These are phyloP conservation scores for Ogataea hybrid DNA, from an alignment of 1,139 yeast species.

Conservation along the genomic window DNA sequence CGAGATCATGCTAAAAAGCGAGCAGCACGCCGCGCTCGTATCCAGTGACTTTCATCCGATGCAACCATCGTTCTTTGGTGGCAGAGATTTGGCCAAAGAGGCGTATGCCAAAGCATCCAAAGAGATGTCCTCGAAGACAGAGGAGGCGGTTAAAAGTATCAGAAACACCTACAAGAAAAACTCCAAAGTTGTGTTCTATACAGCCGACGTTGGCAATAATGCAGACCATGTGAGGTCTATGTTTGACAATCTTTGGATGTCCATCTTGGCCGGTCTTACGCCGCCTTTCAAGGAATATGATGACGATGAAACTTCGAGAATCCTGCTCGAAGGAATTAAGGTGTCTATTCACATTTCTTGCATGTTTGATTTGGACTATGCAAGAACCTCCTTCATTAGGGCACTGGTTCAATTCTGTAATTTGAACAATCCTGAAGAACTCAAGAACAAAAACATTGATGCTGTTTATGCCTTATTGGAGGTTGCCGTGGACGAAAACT, in stretches of 20 bases:
- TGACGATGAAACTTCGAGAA: constrained; percentile 67
- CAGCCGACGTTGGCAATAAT: constrained; percentile 57
- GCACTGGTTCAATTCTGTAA: constrained; percentile 88
- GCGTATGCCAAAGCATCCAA: constrained; percentile 90
- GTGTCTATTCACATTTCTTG: constrained; percentile 82
- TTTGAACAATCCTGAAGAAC: constrained; percentile 73
- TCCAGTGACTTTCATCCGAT: constrained; percentile 54
- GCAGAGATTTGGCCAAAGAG: constrained; percentile 74
- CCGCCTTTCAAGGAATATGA: constrained; percentile 91
- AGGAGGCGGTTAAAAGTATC: constrained; percentile 71
- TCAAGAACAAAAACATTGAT: constrained; percentile 75
- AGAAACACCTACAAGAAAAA: constrained; percentile 45
- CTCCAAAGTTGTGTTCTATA: constrained; percentile 37
- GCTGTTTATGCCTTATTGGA: constrained; percentile 77
- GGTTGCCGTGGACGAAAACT: constrained; percentile 77
- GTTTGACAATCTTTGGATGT: constrained; percentile 96
- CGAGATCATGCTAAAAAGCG: constrained; percentile 89
- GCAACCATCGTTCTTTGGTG: constrained; percentile 60
- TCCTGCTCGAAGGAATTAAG: constrained; percentile 82
- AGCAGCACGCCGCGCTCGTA: constrained; percentile 88
- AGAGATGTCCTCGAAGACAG: constrained; percentile 89
- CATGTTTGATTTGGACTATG: constrained; percentile 78
- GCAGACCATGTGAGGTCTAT: constrained; percentile 90
- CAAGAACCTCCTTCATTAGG: constrained; percentile 84
- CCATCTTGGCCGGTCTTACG: constrained; percentile 88